Conservation (phyloP, 768 basidiomycete species). For the Gautieria morchelliformis region DNA sequence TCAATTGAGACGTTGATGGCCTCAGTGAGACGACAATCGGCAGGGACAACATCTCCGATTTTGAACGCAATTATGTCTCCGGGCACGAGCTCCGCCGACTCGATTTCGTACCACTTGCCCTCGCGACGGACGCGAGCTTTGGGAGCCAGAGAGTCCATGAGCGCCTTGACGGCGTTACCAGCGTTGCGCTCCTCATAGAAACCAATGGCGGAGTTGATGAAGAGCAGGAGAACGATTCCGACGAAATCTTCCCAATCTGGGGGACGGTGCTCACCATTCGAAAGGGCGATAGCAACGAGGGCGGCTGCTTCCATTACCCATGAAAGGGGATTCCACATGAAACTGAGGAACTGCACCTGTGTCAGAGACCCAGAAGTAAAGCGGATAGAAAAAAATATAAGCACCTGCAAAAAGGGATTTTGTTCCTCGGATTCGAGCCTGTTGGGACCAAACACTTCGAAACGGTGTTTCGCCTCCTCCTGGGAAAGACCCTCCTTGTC, state of each 20-base stretch:
- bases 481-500: slow-evolving; percentile 64
- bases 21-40: slow-evolving; percentile 94
- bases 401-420: slow-evolving; percentile 80
- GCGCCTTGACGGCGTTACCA: slow-evolving; percentile 97
- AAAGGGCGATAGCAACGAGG: slow-evolving; percentile 88
- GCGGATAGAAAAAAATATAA: slow-evolving; percentile 1
- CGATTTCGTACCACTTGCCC: slow-evolving; percentile 82
- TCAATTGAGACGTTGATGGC: slow-evolving; percentile 97
- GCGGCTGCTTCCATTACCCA: slow-evolving; percentile 99
- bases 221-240: slow-evolving; percentile 85
- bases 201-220: slow-evolving; percentile 95
- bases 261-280: slow-evolving; percentile 77
- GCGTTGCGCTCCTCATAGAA: slow-evolving; percentile 98
- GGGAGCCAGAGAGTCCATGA: slow-evolving; percentile 98
- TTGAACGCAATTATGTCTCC: slow-evolving; percentile 98
- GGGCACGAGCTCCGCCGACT: slow-evolving; percentile 82
- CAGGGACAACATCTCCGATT: slow-evolving; percentile 97
- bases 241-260: slow-evolving; percentile 98
- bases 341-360: slow-evolving; percentile 63
- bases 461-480: slow-evolving; percentile 74
- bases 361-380: neutral
- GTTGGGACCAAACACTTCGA: slow-evolving; percentile 93
- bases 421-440: slow-evolving; percentile 88
- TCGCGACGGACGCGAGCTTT: slow-evolving; percentile 91
- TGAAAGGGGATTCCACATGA: slow-evolving; percentile 99